Base-by-base conservation (phyloP, 768 basidiomycete genomes). In the Galerina marginata region DNA sequence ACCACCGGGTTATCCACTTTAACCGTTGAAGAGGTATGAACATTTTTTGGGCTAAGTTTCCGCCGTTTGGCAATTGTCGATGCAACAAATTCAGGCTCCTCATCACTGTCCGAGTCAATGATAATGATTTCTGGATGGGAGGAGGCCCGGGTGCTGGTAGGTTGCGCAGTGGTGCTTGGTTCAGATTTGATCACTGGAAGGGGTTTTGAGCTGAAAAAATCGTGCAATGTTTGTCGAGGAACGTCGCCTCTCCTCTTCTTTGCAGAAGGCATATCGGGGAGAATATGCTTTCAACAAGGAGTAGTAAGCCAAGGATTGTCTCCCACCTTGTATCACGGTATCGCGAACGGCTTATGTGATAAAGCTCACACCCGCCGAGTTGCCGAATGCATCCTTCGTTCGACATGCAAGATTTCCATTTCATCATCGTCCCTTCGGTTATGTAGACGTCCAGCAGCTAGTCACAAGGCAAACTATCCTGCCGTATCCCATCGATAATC, bases 51-150 rank as follows among this genome's bases (percentile, higher is more conserved):
- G 39, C 58, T 64, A 23, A 74, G 53, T 57, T 65, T 70, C 36
- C 69, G 66, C 48, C 71, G 66, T 58, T 72, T 71, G 7, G 39
- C 11, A 10, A 48, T 54, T 25, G 47, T 36, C 20, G 63, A 47
- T 48, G 75, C 72, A 26, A 80, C 71, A 53, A 77, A 69, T 59
- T 76, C 74, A 37, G 76, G 60, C 48, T 76, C 75, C 11, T 74
- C 74, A 26, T 88, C 86, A 53, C 81, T 81, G 64, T 88, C 87
- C 16, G 87, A 87, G 68, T 89, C 87, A 56, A 90, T 83, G 58
- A 88, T 72, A 48, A 89, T 88, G 62, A 87, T 67, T 63, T 88
- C 82, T 62, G 70, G 40, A 23, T 39, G 56, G 43, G 50, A 50
- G 38, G 23, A 50, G 44, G 54, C n/a, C 25, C 50, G 26, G 23